Percentiles rank a stretch among this genome's conserved stretches.
Conservation (phyloP, 2,329 filamentous ascomycete genomes). For the Scedosporium minutisporum region DNA sequence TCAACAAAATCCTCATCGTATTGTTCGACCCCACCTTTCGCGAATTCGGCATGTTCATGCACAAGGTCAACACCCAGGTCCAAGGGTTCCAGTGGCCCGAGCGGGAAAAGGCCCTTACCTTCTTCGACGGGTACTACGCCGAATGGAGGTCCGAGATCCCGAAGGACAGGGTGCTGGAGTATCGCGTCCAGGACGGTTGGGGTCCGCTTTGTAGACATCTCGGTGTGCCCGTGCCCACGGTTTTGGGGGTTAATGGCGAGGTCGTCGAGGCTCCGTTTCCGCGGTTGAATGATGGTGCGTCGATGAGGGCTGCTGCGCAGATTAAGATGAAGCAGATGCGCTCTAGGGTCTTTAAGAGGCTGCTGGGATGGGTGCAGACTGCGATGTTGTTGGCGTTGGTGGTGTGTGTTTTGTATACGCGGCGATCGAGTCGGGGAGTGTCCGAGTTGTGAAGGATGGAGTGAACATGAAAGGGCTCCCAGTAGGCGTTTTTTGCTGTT, state of each 20-base stretch:
- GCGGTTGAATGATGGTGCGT: slow-evolving; percentile 12
- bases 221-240: slow-evolving; percentile 23
- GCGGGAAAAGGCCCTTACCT: slow-evolving; percentile 25
- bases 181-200: slow-evolving; percentile 28
- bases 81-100: slow-evolving; percentile 16
- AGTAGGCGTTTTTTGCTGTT: too few species aligned
- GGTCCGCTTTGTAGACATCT: slow-evolving; percentile 30
- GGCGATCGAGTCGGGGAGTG: background rate
- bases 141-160: slow-evolving; percentile 24
- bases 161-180: slow-evolving; percentile 26
- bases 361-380: slow-evolving; percentile 9
- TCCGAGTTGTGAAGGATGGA: background rate
- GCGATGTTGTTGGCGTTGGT: slow-evolving; percentile 5
- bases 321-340: slow-evolving; percentile 10
- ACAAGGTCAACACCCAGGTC: slow-evolving; percentile 13
- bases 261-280: slow-evolving; percentile 13
- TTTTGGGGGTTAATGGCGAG: slow-evolving; percentile 9
- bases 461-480: background rate
- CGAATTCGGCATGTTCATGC: slow-evolving; percentile 18
- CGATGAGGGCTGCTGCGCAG: slow-evolving; percentile 7
- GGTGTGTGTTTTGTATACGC: slow-evolving; percentile 2
- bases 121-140: slow-evolving; percentile 26
- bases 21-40: slow-evolving; percentile 22
- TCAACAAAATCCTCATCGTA: slow-evolving; percentile 11
- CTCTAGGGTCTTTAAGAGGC: slow-evolving; percentile 9